phyloP scores from a whole-genome alignment of 1,284 basidiomycete species.

The Exobasidium cylindrosporum region DNA sequence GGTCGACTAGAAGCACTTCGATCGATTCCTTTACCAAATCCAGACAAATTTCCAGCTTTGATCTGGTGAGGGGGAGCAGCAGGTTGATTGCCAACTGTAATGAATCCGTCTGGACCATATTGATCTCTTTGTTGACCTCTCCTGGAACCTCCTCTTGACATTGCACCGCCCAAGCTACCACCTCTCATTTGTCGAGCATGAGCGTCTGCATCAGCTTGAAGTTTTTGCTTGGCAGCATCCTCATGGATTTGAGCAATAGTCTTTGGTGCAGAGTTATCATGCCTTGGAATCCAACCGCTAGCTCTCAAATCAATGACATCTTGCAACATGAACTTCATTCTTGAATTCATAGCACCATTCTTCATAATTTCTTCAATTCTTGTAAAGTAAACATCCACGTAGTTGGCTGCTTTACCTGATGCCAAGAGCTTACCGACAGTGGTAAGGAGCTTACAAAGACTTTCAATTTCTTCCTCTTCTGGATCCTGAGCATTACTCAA shows the following conservation, averaged over 20 bases:
- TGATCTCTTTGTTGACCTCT: constrained; percentile 74
- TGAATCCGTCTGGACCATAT: constrained; percentile 73
- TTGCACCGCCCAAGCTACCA: constrained; percentile 68
- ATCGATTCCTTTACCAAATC: constrained; percentile 73
- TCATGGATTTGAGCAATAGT: constrained; percentile 88
- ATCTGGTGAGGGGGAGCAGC: constrained; percentile 62
- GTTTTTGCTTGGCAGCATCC: constrained; percentile 61
- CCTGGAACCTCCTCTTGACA: constrained; percentile 78
- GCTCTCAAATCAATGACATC: constrained; percentile 84
- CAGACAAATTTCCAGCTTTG: constrained; percentile 80
- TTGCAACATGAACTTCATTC: constrained; percentile 94
- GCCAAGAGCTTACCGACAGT: constrained; percentile 85
- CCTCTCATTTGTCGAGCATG: constrained; percentile 57
- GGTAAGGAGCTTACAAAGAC: constrained; percentile 83
- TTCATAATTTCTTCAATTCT: constrained; percentile 75
- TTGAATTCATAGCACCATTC: constrained; percentile 72
- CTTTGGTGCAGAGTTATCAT: constrained; percentile 72
- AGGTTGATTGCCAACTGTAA: constrained; percentile 63
- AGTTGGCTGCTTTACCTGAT: constrained; percentile 67
- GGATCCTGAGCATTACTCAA: constrained; percentile 87
- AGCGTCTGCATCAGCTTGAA: constrained; percentile 35
- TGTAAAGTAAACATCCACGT: constrained; percentile 89
- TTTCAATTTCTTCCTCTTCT: constrained; percentile 96
- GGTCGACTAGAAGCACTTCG: constrained; percentile 59
- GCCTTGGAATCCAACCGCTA: constrained; percentile 75